Evolutionary conservation across 176 grass and related monocot genomes (phyloP).

Genomic region (sorghum (Sorghum bicolor)): DNA sequence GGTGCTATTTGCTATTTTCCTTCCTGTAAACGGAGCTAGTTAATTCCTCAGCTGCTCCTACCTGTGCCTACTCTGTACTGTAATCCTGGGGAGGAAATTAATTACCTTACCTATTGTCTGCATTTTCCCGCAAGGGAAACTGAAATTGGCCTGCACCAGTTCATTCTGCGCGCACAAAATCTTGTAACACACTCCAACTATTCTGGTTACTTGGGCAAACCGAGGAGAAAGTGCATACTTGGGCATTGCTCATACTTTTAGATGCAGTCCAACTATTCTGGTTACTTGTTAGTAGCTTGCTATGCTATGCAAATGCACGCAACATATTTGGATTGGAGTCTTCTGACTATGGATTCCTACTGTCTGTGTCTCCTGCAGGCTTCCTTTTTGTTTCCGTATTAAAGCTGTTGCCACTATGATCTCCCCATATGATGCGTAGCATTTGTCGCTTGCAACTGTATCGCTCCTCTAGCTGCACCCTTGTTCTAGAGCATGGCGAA

Average conservation of each 20-base stretch:
- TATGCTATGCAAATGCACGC: neutral
- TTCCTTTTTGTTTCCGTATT: neutral
- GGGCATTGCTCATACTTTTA: neutral
- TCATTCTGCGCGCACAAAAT: too few species aligned
- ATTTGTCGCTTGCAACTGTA: neutral
- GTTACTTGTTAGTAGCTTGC: neutral
- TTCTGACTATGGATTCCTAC: conserved; percentile 1
- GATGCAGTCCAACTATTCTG: neutral
- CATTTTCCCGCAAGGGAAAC: too few species aligned
- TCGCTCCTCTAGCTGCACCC: neutral
- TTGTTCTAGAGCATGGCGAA: conserved; percentile 24
- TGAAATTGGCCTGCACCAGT: too few species aligned
- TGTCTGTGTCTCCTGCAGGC: neutral
- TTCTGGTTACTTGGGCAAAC: too few species aligned
- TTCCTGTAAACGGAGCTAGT: neutral
- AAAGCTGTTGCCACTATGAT: neutral
- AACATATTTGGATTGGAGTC: neutral
- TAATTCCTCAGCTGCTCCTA: neutral
- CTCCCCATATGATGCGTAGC: conserved; percentile 3
- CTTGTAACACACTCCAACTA: too few species aligned
- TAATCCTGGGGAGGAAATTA: neutral
- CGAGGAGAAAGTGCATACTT: neutral
- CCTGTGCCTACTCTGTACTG: neutral
- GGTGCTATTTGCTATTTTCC: neutral
- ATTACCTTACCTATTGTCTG: too few species aligned